phyloP scores from a whole-genome alignment of 352 stramenopile species.

The Globisporangium radiosum region DNA sequence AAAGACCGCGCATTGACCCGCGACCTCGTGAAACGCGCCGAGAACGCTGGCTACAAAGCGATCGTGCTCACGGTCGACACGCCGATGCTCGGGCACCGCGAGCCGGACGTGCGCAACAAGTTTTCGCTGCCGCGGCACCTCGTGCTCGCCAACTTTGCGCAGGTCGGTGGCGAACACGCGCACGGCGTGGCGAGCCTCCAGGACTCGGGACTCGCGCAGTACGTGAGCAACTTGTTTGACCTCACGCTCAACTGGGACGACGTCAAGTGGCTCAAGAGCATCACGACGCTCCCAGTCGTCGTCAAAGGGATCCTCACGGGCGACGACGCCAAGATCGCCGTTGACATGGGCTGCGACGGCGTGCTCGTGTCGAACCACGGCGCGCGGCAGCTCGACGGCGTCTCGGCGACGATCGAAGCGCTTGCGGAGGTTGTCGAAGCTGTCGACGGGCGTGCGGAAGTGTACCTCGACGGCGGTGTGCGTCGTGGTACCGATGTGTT shows the following conservation, averaged over 20 bases:
- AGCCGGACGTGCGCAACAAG: slow-evolving; percentile 93
- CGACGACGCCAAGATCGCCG: slow-evolving; percentile 88
- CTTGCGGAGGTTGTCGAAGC: slow-evolving; percentile 87
- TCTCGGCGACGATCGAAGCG: slow-evolving; percentile 88
- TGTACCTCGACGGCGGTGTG: slow-evolving; percentile 94
- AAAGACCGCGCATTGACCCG: slow-evolving; percentile 88
- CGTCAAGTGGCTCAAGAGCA: slow-evolving; percentile 89
- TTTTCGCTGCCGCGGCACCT: slow-evolving; percentile 84
- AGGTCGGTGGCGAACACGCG: slow-evolving; percentile 51
- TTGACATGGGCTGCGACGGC: slow-evolving; percentile 87
- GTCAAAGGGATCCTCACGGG: slow-evolving; percentile 92
- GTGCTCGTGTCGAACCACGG: slow-evolving; percentile 94
- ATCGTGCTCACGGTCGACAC: slow-evolving; percentile 95
- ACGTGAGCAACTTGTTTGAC: slow-evolving; percentile 86
- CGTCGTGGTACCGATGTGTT: slow-evolving; percentile 94
- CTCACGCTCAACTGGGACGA: slow-evolving; percentile 92
- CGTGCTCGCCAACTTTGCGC: slow-evolving; percentile 30
- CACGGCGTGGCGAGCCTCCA: slow-evolving; percentile 48
- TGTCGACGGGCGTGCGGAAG: slow-evolving; percentile 74
- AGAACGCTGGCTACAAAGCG: slow-evolving; percentile 94
- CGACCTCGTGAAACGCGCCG: slow-evolving; percentile 84
- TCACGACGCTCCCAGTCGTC: slow-evolving; percentile 88
- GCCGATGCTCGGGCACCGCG: slow-evolving; percentile 92
- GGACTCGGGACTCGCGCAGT: slow-evolving; percentile 46
- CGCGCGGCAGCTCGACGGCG: slow-evolving; percentile 88